A percentile compares a stretch with the other conserved stretches of the same genome.
phyloP scores from a whole-genome alignment of 176 grass and related monocot genomes.

The Phyllostachys edulis region DNA sequence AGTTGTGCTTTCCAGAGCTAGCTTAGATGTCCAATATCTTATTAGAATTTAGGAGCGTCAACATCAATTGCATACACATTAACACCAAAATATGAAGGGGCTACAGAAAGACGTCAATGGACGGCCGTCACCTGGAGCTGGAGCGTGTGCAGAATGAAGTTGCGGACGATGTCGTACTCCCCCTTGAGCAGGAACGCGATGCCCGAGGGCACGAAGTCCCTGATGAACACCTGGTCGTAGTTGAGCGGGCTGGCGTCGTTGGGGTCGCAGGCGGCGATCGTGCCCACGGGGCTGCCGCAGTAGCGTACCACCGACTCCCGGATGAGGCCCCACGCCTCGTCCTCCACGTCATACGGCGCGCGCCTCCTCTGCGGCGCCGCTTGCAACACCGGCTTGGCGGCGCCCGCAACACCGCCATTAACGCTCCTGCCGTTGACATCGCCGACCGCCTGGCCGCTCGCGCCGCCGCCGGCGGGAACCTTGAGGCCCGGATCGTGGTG shows the following conservation, averaged over 20 bases:
- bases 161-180: constrained; percentile 86
- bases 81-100: background rate
- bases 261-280: constrained; percentile 84
- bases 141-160: constrained; percentile 92
- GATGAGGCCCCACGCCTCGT: constrained; percentile 70
- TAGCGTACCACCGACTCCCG: constrained; percentile 68
- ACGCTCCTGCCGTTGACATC: constrained; percentile 21
- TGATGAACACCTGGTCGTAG: constrained; percentile 91
- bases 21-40: background rate
- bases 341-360: constrained; percentile 38
- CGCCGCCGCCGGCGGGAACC: background rate
- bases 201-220: constrained; percentile 91
- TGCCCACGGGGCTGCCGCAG: constrained; percentile 80
- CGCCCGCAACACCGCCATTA: constrained; percentile 13
- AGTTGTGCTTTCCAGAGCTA: background rate
- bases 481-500: constrained; percentile 23
- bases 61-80: background rate
- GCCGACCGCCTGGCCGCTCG: constrained; percentile 29
- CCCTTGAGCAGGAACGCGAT: constrained; percentile 88
- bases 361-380: background rate
- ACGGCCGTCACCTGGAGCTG: constrained; percentile 67
- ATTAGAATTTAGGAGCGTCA: background rate
- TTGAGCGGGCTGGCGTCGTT: constrained; percentile 70
- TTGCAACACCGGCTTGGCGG: background rate
- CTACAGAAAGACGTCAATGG: too few species aligned